phyloP scores from a whole-genome alignment of 106 monocot genomes.

The Ottelia alismoides region DNA sequence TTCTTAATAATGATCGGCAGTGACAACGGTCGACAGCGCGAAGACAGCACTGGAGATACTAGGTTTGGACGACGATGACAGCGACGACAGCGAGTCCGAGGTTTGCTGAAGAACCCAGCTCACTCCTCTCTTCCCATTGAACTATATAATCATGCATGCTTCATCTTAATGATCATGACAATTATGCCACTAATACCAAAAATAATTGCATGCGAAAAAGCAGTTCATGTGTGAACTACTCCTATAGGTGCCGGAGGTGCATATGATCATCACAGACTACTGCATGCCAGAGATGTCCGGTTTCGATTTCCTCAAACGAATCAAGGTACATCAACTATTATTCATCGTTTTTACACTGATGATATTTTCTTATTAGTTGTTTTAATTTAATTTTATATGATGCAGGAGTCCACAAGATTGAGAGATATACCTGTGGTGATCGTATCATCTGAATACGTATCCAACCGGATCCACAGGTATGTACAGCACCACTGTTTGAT shows the following conservation, averaged over 20 bases:
- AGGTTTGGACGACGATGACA: no score
- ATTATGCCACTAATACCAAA: neutral
- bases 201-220: no score
- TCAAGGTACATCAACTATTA: conserved; percentile 33
- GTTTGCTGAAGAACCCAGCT: no score
- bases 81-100: neutral
- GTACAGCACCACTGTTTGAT: no score
- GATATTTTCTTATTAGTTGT: neutral
- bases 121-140: no score
- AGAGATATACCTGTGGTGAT: conserved; percentile 61
- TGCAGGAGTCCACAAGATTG: conserved; percentile 49
- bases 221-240: no score
- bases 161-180: neutral
- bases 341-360: neutral
- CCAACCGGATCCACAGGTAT: conserved; percentile 48
- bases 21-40: conserved; percentile 23
- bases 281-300: conserved; percentile 79
- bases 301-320: conserved; percentile 46
- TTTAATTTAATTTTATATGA: neutral
- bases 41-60: conserved; percentile 43
- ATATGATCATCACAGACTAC: no score
- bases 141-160: no score
- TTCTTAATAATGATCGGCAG: conserved; percentile 7
- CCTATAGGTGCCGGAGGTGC: conserved; percentile 46
- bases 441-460: conserved; percentile 66